Conservation (phyloP, 257 asterid genomes). For the Solanum okadae region DNA sequence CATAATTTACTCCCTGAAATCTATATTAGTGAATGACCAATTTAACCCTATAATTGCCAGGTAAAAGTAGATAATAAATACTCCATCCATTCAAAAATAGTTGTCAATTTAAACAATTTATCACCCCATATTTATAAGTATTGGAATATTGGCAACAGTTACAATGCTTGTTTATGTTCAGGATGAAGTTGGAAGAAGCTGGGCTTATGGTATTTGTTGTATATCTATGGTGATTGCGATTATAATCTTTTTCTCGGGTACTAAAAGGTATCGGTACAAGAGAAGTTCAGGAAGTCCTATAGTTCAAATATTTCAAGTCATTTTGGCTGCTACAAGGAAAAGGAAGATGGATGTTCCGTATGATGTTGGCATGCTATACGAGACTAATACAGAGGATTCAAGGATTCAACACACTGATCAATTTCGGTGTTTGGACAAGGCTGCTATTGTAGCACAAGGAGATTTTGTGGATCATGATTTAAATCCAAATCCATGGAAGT, state of each 20-base stretch:
- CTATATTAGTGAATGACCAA: too few species aligned
- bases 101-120: too few species aligned
- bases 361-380: slow-evolving; percentile 4
- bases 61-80: too few species aligned
- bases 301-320: slow-evolving; percentile 17
- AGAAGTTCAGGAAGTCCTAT: slow-evolving; percentile 5
- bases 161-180: slow-evolving; percentile 3
- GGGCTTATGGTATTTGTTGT: slow-evolving; percentile 20
- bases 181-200: slow-evolving; percentile 10
- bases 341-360: not conserved
- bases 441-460: slow-evolving; percentile 47
- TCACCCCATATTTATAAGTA: slow-evolving; percentile 12
- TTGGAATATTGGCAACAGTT: slow-evolving; percentile 20
- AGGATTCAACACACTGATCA: too few species aligned
- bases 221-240: slow-evolving; percentile 33
- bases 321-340: not conserved
- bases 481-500: slow-evolving; percentile 74
- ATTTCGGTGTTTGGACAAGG: too few species aligned
- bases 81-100: too few species aligned
- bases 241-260: slow-evolving; percentile 1
- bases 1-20: too few species aligned
- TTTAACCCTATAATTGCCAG: too few species aligned
- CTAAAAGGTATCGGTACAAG: slow-evolving; percentile 6
- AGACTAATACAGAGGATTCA: too few species aligned
- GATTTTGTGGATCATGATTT: slow-evolving; percentile 23